phyloP scores from a whole-genome alignment of 1,284 basidiomycete species.

The Ustilago loliicola region DNA sequence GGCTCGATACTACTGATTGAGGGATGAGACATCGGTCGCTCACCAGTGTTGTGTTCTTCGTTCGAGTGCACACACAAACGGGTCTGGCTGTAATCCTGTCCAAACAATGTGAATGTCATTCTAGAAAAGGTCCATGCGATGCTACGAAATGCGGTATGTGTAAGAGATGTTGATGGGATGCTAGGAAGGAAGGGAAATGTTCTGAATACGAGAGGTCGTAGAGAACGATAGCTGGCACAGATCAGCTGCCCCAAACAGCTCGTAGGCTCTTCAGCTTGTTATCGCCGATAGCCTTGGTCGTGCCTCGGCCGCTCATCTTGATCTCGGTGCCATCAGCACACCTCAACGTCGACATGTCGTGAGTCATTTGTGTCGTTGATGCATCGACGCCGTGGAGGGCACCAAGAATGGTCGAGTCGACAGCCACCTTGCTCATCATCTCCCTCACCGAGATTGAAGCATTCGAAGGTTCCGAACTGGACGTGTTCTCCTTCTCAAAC shows the following conservation, averaged over 20 bases:
- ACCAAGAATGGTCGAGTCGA: constrained; percentile 45
- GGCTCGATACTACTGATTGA: too few relatives aligned
- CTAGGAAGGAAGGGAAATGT: neutral
- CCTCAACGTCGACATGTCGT: constrained; percentile 27
- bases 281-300: constrained; percentile 60
- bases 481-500: constrained; percentile 32
- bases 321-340: constrained; percentile 32
- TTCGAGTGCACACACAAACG: neutral
- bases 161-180: neutral
- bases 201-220: neutral
- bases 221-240: neutral
- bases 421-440: constrained; percentile 46
- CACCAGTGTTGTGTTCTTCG: neutral
- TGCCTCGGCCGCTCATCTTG: constrained; percentile 59
- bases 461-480: constrained; percentile 3
- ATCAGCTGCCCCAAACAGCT: constrained; percentile 58
- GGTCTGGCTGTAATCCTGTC: neutral
- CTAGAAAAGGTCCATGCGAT: constrained; percentile 13
- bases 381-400: constrained; percentile 23
- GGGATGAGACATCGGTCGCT: neutral
- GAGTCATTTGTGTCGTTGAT: constrained; percentile 5
- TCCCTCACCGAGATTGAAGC: constrained; percentile 21
- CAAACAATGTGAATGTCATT: constrained; percentile 13
- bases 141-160: constrained; percentile 1
- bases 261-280: constrained; percentile 54